These are phyloP conservation scores for Brassica juncea DNA, from an alignment of 345 rosid genomes.

Conservation along the genomic window DNA sequence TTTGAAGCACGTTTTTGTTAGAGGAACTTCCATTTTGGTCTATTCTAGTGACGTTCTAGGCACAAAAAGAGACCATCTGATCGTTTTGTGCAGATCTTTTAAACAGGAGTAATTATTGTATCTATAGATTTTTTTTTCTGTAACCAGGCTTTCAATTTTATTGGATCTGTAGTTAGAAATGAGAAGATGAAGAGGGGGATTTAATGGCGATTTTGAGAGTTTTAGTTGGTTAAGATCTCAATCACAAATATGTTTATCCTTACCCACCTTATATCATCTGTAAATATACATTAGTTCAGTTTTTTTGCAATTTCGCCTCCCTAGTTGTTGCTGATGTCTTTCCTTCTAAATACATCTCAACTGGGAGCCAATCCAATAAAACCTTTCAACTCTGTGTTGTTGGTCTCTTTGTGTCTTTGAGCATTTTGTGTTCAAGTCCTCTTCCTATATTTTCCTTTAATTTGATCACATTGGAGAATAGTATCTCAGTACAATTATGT, in stretches of 20 bases:
- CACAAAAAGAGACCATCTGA: not conserved
- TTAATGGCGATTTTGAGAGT: not conserved
- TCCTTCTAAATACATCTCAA: too few relatives aligned
- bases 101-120: not conserved
- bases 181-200: not conserved
- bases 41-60: not conserved
- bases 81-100: not conserved
- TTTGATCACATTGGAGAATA: too few relatives aligned
- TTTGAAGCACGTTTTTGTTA: not conserved
- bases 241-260: too few relatives aligned
- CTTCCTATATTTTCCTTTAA: too few relatives aligned
- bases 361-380: not conserved
- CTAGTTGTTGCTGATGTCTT: too few relatives aligned
- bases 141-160: not conserved
- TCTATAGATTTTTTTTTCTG: too few relatives aligned
- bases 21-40: not conserved
- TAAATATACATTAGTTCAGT: too few relatives aligned
- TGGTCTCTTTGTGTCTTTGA: not conserved
- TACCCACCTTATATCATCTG: too few relatives aligned
- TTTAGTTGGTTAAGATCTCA: not conserved
- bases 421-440: not conserved
- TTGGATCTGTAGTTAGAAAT: not conserved
- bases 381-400: not conserved
- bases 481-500: too few relatives aligned
- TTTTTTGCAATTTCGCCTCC: too few relatives aligned